Base-by-base conservation (phyloP, 2,329 filamentous ascomycete genomes). In the Arthrobotrys sinensis region DNA sequence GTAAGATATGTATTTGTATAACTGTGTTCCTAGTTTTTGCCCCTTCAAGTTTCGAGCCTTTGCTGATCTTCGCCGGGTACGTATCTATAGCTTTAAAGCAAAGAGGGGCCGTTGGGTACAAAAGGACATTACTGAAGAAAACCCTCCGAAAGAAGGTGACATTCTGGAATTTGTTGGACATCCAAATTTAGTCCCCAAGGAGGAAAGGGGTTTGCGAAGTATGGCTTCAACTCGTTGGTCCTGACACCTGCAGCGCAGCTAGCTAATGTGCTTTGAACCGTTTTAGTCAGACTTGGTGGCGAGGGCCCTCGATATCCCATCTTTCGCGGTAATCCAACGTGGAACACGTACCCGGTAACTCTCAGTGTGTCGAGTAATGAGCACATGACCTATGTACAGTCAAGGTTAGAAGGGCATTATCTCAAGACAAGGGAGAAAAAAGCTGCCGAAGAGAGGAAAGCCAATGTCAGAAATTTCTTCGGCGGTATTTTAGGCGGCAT, bases 81-180 rank as follows among this genome's bases (percentile, higher is more conserved):
- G n/a, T 28, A 28, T 28, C 24, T 57, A 19, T 34, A 75, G 70
- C 24, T 75, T 60, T 19, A 36, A 50, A 8, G 34, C 57, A 14
- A 1, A 40, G 6, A 60, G 43, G 7, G 32, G 8, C 1, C 52
- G 50, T 3, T 32, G 36, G 5, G n/a, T 34, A 12, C 36, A 32
- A 36, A 57, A 38, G 10, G 62, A 66, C 11, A 40, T 75, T n/a
- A 60, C 36, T 3, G 16, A 14, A 2, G 28, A 34, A 5, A 67
- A 67, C 12, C 50, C 24, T 36, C 62, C 62, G 5, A 24, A 67
- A 4, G 5, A 12, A 7, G 62, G 62, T 7, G 70, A 75, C 24
- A 34, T 50, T 14, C 12, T 75, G 3, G 16, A 66, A 12, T 75
- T 75, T 16, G 7, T 40, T 2, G 62, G 70, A 5, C 62, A 75